Evolutionary conservation across 495 filamentous ascomycete genomes (phyloP).

Genomic region (Usnea hakonensis): DNA sequence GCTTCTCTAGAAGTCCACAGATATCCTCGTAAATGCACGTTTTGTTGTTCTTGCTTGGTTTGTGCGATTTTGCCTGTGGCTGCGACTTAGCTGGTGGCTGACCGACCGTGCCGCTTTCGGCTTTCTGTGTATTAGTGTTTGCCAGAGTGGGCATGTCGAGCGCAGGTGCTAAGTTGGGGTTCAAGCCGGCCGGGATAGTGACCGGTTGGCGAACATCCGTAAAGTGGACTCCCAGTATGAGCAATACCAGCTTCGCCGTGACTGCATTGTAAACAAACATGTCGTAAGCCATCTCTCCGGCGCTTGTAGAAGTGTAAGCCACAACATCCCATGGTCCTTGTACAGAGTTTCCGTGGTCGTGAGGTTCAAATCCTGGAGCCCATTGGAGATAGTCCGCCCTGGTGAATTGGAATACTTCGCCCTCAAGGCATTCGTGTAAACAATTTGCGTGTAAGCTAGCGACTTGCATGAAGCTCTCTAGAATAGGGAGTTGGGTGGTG

Average conservation of each 20-base stretch:
- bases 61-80: not conserved
- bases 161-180: not conserved
- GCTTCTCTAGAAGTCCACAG: conserved; percentile 8
- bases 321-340: conserved; percentile 7
- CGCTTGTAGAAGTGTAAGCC: not conserved
- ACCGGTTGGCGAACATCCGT: not conserved
- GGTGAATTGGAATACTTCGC: conserved; percentile 5
- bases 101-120: not conserved
- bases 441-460: conserved; percentile 7
- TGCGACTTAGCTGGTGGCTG: not conserved
- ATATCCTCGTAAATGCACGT: conserved; percentile 12
- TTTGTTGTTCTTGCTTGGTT: conserved; percentile 4
- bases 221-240: conserved; percentile 8
- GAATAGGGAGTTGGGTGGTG: not conserved
- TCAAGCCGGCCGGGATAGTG: not conserved
- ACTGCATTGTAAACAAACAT: conserved; percentile 4
- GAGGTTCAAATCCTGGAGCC: not conserved
- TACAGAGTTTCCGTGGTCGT: not conserved
- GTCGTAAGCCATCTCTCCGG: conserved; percentile 10
- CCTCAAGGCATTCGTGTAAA: conserved; percentile 4
- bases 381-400: not conserved
- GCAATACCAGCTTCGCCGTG: conserved; percentile 1
- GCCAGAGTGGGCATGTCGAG: not conserved
- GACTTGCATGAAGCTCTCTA: conserved; percentile 9
- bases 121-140: not conserved